Conservation (phyloP, 2,329 filamentous ascomycete species). For the Volutella citrinella region DNA sequence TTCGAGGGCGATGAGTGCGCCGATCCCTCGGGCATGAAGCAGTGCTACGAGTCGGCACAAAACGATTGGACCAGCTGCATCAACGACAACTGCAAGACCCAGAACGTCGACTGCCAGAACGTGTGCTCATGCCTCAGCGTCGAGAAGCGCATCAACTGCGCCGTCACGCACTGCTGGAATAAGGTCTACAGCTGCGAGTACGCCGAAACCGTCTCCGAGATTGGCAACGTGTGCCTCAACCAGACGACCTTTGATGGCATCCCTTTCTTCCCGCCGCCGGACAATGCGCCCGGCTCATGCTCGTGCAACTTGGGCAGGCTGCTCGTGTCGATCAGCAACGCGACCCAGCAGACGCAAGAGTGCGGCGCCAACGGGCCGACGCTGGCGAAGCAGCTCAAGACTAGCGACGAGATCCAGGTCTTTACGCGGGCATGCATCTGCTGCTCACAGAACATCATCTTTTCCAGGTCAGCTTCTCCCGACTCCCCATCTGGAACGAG, state of each 20-base stretch:
- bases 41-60: conserved; percentile 1
- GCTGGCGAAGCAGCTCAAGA: no score
- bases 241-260: neutral
- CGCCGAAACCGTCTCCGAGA: conserved; percentile 1
- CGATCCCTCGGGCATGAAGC: conserved; percentile 3
- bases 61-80: conserved; percentile 1
- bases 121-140: conserved; percentile 2
- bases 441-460: neutral
- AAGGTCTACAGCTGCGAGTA: conserved; percentile 10
- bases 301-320: conserved; percentile 7
- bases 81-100: conserved; percentile 2
- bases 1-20: conserved; percentile 2
- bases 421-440: neutral
- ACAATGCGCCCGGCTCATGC: conserved; percentile 4
- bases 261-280: conserved; percentile 5
- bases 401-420: no score
- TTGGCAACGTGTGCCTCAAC: conserved; percentile 1
- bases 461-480: conserved; percentile 1
- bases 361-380: neutral
- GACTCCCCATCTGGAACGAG: neutral
- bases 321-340: neutral
- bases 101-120: conserved; percentile 3
- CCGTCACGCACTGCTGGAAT: conserved; percentile 7
- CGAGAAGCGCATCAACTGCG: conserved; percentile 2
- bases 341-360: neutral